Evolutionary conservation across 257 asterid genomes (phyloP).

Genomic region (Ophiorrhiza pumila): DNA sequence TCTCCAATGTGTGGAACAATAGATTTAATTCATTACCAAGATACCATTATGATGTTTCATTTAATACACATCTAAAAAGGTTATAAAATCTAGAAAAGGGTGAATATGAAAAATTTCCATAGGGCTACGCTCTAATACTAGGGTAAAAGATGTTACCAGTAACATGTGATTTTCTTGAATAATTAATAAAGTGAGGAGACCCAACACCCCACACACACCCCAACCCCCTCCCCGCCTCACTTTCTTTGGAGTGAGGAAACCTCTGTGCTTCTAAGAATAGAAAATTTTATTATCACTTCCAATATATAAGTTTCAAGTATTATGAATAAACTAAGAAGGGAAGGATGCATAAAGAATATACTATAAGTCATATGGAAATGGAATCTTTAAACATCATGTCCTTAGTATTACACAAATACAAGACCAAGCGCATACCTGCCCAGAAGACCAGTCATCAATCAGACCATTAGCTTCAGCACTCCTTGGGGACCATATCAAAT

Average conservation of each 20-base stretch:
- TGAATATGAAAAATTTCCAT: background rate
- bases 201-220: too few relatives aligned
- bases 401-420: background rate
- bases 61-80: background rate
- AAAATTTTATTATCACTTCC: background rate
- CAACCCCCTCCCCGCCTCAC: too few relatives aligned
- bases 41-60: background rate
- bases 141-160: background rate
- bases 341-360: conserved; percentile 1
- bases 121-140: background rate
- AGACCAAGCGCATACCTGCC: conserved; percentile 42
- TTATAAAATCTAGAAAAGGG: background rate
- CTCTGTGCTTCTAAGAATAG: background rate
- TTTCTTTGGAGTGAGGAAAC: background rate
- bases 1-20: background rate
- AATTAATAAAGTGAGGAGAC: background rate
- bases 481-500: conserved; percentile 34
- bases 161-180: background rate
- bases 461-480: conserved; percentile 37
- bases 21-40: background rate
- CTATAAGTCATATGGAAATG: background rate
- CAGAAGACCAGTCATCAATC: conserved; percentile 43
- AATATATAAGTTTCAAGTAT: background rate
- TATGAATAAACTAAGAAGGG: background rate
- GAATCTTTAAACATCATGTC: background rate